phyloP scores from a whole-genome alignment of 1,284 basidiomycete genomes.

The Dichomitus squalens region DNA sequence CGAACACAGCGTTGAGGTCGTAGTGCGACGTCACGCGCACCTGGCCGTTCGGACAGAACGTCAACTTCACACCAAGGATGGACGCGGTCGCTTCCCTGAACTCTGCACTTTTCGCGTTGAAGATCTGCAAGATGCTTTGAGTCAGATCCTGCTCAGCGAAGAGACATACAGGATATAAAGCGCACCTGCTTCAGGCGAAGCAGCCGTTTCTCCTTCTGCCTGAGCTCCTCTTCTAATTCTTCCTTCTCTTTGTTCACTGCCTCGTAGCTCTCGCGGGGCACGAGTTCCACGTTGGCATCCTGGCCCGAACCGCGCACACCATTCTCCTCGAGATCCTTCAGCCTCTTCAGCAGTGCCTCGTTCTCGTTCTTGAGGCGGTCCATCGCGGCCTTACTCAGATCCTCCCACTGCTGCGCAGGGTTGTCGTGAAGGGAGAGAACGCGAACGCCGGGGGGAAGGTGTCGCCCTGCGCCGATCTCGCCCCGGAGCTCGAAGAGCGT shows the following conservation, averaged over 20 bases:
- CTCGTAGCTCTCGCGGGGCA: conserved; percentile 74
- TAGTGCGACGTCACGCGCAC: conserved; percentile 83
- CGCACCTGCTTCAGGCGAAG: conserved; percentile 70
- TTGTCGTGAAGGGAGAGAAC: conserved; percentile 75
- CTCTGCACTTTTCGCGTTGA: conserved; percentile 74
- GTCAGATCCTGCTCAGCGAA: background rate
- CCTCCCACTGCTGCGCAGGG: conserved; percentile 74
- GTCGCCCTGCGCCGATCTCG: conserved; percentile 76
- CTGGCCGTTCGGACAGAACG: conserved; percentile 83
- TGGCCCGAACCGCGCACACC: conserved; percentile 26
- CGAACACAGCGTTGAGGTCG: conserved; percentile 70
- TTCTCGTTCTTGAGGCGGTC: conserved; percentile 78
- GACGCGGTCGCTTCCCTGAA: conserved; percentile 81
- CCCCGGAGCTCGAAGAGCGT: conserved; percentile 74
- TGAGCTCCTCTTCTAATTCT: conserved; percentile 59
- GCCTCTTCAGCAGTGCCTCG: conserved; percentile 59
- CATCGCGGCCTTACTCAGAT: conserved; percentile 64
- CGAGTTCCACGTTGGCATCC: conserved; percentile 41
- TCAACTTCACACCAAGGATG: conserved; percentile 83
- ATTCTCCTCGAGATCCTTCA: conserved; percentile 56
- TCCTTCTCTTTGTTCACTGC: conserved; percentile 62
- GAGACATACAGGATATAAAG: background rate
- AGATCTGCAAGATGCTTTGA: conserved; percentile 47
- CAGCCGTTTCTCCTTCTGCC: conserved; percentile 77
- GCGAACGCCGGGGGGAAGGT: conserved; percentile 71